Conservation (phyloP, 352 stramenopile species). For the Globisporangium lucens region DNA sequence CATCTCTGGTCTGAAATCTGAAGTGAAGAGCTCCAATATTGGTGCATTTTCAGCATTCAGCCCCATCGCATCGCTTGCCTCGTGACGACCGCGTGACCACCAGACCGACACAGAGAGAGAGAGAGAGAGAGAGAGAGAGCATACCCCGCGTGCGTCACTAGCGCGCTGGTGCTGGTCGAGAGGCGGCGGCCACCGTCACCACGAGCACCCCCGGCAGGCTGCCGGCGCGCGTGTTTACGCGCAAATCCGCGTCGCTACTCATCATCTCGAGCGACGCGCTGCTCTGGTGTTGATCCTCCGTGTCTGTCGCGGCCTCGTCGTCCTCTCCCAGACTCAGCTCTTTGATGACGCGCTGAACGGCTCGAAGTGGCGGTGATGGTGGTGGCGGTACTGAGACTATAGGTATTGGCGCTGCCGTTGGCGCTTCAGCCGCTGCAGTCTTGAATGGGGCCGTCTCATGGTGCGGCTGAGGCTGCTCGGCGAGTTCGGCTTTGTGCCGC, state of each 20-base stretch:
- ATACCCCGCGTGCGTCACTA: no score
- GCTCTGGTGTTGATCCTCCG: not conserved
- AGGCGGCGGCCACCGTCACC: not conserved
- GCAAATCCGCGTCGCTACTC: not conserved
- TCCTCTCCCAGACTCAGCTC: slow-evolving; percentile 3
- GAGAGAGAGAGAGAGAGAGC: no score
- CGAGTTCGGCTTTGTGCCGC: slow-evolving; percentile 23
- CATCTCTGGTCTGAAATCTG: not conserved
- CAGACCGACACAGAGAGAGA: not conserved
- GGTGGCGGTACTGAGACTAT: not conserved
- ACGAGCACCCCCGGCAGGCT: slow-evolving; percentile 4
- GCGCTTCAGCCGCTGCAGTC: not conserved
- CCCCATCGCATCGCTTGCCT: not conserved
- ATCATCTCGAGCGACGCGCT: not conserved
- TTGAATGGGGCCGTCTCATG: not conserved
- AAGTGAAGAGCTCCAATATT: not conserved
- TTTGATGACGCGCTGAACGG: not conserved
- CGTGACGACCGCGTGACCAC: not conserved
- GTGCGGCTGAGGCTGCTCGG: slow-evolving; percentile 7
- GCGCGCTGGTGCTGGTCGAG: not conserved
- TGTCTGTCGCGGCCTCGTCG: slow-evolving; percentile 2
- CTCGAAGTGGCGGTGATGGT: not conserved
- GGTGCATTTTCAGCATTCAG: not conserved
- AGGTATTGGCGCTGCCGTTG: not conserved
- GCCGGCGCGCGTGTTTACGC: not conserved